phyloP scores from a whole-genome alignment of 768 basidiomycete species.

The Astraeus odoratus region DNA sequence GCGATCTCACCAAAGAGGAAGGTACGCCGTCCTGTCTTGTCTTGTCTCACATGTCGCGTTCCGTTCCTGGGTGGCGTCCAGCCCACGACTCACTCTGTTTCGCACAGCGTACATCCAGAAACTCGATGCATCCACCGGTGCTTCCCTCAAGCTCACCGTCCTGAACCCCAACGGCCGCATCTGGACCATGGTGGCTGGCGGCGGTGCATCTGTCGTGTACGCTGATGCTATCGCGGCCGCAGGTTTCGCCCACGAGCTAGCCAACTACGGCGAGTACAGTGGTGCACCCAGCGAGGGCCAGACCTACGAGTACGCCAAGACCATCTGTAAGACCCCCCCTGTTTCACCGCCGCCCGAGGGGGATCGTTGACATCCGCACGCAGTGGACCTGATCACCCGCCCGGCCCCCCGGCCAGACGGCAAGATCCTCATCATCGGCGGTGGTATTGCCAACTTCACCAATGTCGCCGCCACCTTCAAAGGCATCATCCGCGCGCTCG shows the following conservation, averaged over 20 bases:
- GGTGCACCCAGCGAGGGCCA: conserved; percentile 97
- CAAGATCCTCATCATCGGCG: conserved; percentile 99
- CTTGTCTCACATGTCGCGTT: no score
- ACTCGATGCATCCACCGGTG: conserved; percentile 93
- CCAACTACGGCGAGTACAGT: conserved; percentile 99
- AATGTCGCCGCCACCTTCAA: conserved; percentile 99
- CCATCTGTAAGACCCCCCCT: conserved; percentile 59
- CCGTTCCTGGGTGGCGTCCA: no score
- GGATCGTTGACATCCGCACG: background rate
- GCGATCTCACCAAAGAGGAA: conserved; percentile 96
- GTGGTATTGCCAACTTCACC: conserved; percentile 99
- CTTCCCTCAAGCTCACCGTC: conserved; percentile 96
- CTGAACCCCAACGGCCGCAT: conserved; percentile 91
- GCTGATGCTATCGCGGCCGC: conserved; percentile 82
- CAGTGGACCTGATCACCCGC: conserved; percentile 92
- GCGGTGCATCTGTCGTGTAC: conserved; percentile 72
- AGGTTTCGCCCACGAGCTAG: conserved; percentile 94
- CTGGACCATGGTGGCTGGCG: conserved; percentile 99
- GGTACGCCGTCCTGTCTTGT: conserved; percentile 11
- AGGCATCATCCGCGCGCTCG: conserved; percentile 95
- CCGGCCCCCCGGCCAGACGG: conserved; percentile 77
- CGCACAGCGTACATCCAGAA: conserved; percentile 88
- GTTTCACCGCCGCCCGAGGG: background rate
- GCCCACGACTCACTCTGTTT: background rate
- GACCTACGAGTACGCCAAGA: conserved; percentile 99